phyloP scores from a whole-genome alignment of 1,284 basidiomycete species.

The Malassezia psittaci region DNA sequence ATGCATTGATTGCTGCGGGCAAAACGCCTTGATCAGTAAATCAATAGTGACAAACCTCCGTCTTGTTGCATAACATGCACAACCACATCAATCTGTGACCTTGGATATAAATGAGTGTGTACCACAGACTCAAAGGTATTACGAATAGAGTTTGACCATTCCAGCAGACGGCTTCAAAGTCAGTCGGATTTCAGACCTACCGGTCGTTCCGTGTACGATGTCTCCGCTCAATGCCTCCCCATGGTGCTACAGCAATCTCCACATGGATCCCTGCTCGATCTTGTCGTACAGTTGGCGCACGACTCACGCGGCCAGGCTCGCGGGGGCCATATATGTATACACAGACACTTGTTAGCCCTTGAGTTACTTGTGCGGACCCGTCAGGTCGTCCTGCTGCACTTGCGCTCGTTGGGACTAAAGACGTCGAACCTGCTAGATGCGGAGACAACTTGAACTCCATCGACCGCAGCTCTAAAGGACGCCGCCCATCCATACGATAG shows the following conservation, averaged over 20 bases:
- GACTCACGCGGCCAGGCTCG: conserved; percentile 56
- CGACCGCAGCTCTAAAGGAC: conserved; percentile 78
- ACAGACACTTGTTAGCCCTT: conserved; percentile 78
- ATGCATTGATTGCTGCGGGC: conserved; percentile 87
- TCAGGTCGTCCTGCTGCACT: conserved; percentile 54
- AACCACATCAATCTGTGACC: conserved; percentile 85
- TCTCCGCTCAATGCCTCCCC: conserved; percentile 70
- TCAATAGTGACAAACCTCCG: conserved; percentile 53
- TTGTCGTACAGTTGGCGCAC: conserved; percentile 22
- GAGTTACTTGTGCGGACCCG: conserved; percentile 70
- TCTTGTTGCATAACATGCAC: conserved; percentile 87
- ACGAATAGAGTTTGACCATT: conserved; percentile 74
- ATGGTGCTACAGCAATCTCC: conserved; percentile 55
- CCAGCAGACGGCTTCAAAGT: conserved; percentile 64
- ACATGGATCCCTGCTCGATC: conserved; percentile 58
- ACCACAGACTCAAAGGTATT: conserved; percentile 92
- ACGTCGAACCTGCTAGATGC: conserved; percentile 52
- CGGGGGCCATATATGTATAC: conserved; percentile 82
- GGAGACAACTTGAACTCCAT: conserved; percentile 66
- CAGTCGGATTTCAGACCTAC: not conserved
- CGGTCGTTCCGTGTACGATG: conserved; percentile 56
- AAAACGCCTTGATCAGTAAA: conserved; percentile 56
- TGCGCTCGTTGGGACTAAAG: conserved; percentile 8
- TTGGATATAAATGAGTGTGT: conserved; percentile 78
- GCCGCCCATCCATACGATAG: conserved; percentile 74